phyloP scores from a whole-genome alignment of 2,329 filamentous ascomycete species.

The Fusarium sp. region DNA sequence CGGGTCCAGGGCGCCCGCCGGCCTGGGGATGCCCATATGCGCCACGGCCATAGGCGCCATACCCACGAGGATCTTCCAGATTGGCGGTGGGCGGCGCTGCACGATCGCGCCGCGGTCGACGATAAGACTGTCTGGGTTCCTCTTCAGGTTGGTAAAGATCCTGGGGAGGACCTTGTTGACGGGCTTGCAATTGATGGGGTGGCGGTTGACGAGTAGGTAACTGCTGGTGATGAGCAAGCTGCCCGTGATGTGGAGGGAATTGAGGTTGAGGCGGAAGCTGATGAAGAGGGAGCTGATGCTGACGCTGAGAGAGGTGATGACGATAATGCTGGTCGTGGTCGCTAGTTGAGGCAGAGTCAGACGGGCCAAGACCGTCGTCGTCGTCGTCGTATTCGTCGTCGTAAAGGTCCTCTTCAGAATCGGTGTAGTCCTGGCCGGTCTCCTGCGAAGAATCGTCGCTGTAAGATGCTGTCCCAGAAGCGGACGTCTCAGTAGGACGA shows the following conservation, averaged over 20 bases:
- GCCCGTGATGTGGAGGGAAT: conserved; percentile 49
- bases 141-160: conserved; percentile 43
- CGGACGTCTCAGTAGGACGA: conserved; percentile 46
- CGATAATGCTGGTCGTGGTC: conserved; percentile 33
- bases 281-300: conserved; percentile 49
- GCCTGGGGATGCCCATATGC: conserved; percentile 42
- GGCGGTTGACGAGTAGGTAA: conserved; percentile 50
- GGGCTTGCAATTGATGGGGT: conserved; percentile 52
- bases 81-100: conserved; percentile 62
- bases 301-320: conserved; percentile 51
- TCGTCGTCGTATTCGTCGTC: conserved; percentile 52
- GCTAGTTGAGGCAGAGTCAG: conserved; percentile 66
- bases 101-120: conserved; percentile 39
- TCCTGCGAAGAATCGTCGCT: conserved; percentile 54
- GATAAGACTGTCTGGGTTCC: conserved; percentile 33
- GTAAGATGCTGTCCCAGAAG: conserved; percentile 51
- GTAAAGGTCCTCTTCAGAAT: conserved; percentile 51
- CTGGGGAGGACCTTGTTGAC: conserved; percentile 52
- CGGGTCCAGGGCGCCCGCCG: conserved; percentile 18
- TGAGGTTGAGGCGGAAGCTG: conserved; percentile 50
- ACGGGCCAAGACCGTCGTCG: conserved; percentile 65
- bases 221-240: conserved; percentile 47
- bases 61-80: conserved; percentile 75
- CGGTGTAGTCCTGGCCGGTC: conserved; percentile 44
- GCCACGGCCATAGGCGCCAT: conserved; percentile 58